Evolutionary conservation across 1,284 basidiomycete species (phyloP), one percentile per base, ranked within the genome.

Genomic region (Porodaedalea pini): DNA sequence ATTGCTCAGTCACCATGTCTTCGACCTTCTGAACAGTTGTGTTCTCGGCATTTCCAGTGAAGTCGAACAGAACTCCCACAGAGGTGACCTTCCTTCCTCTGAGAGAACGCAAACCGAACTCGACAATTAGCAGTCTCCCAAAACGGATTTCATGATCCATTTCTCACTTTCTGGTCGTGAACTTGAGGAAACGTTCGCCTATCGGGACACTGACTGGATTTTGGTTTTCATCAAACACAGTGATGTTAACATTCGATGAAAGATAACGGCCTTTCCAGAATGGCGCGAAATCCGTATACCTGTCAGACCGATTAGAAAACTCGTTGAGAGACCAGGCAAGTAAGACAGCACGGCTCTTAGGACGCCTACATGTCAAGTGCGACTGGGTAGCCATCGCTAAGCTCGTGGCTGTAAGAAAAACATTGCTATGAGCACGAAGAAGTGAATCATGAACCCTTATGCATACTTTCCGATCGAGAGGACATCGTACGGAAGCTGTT

Each of bases 171-270:
- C 76, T 71, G 1, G 91, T 93, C 59, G 74, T 81, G 72, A 94
- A 93, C 69, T 91, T 93, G 8, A 75, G 72, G 63, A 79, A 91
- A 4, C 84, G 82, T 40, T 75, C 82, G 50, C 88, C 88, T 54
- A 90, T 78, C 0, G 87, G 86, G 0, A 83, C 77, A 63, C 71
- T 82, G 59, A 78, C 72, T 45, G 78, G 72, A 17, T 80, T 74
- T n/a, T 57, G 79, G 27, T 80, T 66, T 17, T 44, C 25, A 21
- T 43, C 51, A 45, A 79, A 72, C 5, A 90, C 67, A 0, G 90
- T 93, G 65, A 94, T 92, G 70, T 94, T 92, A 49, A 83, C 89
- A 67, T 94, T 94, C 2, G 87, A 90, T 0, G 90, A 85, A 43
- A 94, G 74, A 67, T 91, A 93, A 45, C 88, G 81, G 10, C 90